A percentile compares a stretch with the other conserved stretches of the same genome.
Conservation (phyloP, 2,329 filamentous ascomycete genomes). For the Akanthomyces uredinophilus region DNA sequence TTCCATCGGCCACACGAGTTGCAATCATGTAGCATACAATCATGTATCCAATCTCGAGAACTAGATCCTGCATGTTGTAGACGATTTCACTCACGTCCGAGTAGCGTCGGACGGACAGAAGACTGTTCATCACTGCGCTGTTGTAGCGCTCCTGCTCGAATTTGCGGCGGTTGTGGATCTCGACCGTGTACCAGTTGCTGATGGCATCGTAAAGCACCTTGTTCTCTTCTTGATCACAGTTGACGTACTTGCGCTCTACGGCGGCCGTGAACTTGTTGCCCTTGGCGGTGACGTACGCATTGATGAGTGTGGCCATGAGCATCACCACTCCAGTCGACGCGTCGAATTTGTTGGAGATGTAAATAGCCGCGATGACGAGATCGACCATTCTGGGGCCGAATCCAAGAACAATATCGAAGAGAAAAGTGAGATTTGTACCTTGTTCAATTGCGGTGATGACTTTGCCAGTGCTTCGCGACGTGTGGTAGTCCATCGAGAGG, state of each 20-base stretch:
- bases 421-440: slow-evolving; percentile 50
- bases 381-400: slow-evolving; percentile 56
- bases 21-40: slow-evolving; percentile 21
- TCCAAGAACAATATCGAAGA: slow-evolving; percentile 55
- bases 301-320: slow-evolving; percentile 18
- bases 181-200: slow-evolving; percentile 48
- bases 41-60: slow-evolving; percentile 20
- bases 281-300: slow-evolving; percentile 18
- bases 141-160: slow-evolving; percentile 23
- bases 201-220: slow-evolving; percentile 21
- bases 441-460: slow-evolving; percentile 58
- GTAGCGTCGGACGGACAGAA: slow-evolving; percentile 14
- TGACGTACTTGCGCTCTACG: slow-evolving; percentile 15
- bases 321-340: slow-evolving; percentile 20
- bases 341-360: slow-evolving; percentile 53
- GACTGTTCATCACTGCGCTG: slow-evolving; percentile 11
- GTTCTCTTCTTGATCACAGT: slow-evolving; percentile 17
- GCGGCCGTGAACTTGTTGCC: slow-evolving; percentile 15
- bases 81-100: slow-evolving; percentile 15
- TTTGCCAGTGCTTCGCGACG: slow-evolving; percentile 56
- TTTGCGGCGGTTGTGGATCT: slow-evolving; percentile 28
- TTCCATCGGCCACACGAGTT: not conserved
- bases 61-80: slow-evolving; percentile 12
- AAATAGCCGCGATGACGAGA: slow-evolving; percentile 52
- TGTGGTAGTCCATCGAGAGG: slow-evolving; percentile 64